phyloP scores from a whole-genome alignment of 148 eudicot species.

The Euryodendron excelsum region DNA sequence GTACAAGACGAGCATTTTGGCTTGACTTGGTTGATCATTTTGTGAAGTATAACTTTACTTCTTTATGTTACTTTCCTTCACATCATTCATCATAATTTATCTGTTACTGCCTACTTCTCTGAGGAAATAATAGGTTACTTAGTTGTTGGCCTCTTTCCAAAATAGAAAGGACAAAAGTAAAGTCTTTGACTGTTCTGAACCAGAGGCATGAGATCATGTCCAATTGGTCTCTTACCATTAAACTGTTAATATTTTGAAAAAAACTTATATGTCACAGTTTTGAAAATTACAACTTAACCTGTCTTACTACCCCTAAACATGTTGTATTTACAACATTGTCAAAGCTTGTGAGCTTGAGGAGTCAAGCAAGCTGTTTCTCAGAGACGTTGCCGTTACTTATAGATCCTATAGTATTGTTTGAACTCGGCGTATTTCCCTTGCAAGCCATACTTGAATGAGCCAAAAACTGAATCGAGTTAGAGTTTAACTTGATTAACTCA shows the following conservation, averaged over 20 bases:
- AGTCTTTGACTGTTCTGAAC: neutral
- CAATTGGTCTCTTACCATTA: neutral
- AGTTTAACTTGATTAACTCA: neutral
- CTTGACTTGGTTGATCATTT: too few species aligned
- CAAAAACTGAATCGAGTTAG: neutral
- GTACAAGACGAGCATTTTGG: too few species aligned
- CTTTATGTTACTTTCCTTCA: too few species aligned
- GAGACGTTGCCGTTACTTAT: neutral
- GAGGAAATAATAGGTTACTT: too few species aligned
- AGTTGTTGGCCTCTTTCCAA: neutral
- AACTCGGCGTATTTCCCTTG: neutral
- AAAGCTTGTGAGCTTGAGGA: neutral
- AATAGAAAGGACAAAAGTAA: neutral
- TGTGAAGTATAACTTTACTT: too few species aligned
- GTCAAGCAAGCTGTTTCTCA: neutral
- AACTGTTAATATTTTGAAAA: neutral
- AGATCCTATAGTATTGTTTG: neutral
- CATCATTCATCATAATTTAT: too few species aligned
- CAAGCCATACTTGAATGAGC: neutral
- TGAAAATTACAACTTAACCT: neutral
- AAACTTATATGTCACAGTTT: neutral
- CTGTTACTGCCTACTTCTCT: too few species aligned
- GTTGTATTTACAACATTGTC: too few species aligned
- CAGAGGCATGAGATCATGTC: neutral
- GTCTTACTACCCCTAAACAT: neutral